phyloP scores from a whole-genome alignment of 2,329 filamentous ascomycete genomes.

The Bipolaris cookei region DNA sequence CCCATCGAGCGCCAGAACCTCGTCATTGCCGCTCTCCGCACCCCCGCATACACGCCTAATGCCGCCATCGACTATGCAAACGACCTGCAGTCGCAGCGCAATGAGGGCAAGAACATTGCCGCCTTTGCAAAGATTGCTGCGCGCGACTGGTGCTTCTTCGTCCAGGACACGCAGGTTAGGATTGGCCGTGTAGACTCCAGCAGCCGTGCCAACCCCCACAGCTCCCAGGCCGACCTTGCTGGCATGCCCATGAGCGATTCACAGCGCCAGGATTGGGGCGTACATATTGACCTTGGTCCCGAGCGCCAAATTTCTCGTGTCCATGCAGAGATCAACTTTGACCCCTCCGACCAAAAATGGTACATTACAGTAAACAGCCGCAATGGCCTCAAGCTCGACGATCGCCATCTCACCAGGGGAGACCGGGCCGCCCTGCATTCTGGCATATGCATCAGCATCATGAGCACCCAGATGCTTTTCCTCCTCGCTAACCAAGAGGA shows the following conservation, averaged over 20 bases:
- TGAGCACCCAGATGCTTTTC: conserved; percentile 97
- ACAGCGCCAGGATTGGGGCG: conserved; percentile 48
- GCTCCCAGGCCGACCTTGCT: conserved; percentile 35
- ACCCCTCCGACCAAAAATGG: conserved; percentile 66
- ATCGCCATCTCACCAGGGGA: conserved; percentile 70
- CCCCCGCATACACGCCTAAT: conserved; percentile 60
- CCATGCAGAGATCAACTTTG: conserved; percentile 58
- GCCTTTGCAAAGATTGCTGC: conserved; percentile 85
- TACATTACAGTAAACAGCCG: conserved; percentile 85
- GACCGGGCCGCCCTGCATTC: conserved; percentile 72
- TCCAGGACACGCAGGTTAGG: conserved; percentile 75
- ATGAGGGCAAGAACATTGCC: conserved; percentile 52
- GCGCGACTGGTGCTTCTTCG: conserved; percentile 83
- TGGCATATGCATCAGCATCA: conserved; percentile 90
- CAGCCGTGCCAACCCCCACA: conserved; percentile 37
- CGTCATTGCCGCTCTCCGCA: conserved; percentile 51
- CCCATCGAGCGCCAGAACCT: conserved; percentile 47
- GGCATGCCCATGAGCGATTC: conserved; percentile 33
- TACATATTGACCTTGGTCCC: conserved; percentile 82
- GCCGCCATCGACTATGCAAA: conserved; percentile 64
- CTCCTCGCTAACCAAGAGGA: conserved; percentile 81
- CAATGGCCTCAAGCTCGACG: conserved; percentile 88
- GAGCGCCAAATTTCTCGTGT: conserved; percentile 58
- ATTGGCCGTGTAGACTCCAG: conserved; percentile 66
- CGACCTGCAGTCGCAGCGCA: conserved; percentile 54